Base-by-base conservation (phyloP, 495 filamentous ascomycete genomes). In the Penicillium daleae region DNA sequence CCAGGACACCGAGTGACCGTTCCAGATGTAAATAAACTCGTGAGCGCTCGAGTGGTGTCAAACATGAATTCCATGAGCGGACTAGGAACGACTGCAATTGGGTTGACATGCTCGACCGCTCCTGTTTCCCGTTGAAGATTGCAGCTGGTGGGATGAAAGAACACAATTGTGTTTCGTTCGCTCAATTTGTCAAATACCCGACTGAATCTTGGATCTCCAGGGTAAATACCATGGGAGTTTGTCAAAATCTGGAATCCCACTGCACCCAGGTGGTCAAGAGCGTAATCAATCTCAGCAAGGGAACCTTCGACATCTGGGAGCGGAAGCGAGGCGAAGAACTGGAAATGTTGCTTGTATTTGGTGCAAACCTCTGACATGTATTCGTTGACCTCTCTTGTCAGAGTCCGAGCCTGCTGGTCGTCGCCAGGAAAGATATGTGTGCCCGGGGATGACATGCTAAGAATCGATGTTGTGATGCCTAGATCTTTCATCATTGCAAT, bases 1-100 rank as follows among this genome's bases (percentile, higher is more conserved):
- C 80, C 67, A 9, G 78, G 74, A 64, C 73, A 81, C 0, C 75
- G 69, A 0, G 62, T 60, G 0, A 83, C 67, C 0, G 82, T 82
- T 4, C 83, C 83, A 31, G 73, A 77, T 4, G 79, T 60, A 59
- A 86, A 75, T 9, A 87, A 71, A 60, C 85, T 81, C 44, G 75
- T 72, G 0, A 86, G 66, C 1, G 75, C 71, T 17, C 83, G 73
- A 2, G 78, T 79, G 2, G 79, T 82, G 52, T 87, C 85, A 63
- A 87, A 85, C 35, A 86, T 73, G 67, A 84, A 87, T 63, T 87
- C 85, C 49, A 85, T 74, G 42, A 85, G 72, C 0, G 85, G 85
- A 19, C 71, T 71, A 0, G 81, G 74, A 42, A 82, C 78, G 10
- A 74, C 67, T 6, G 67, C 63, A 22, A 74, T 67, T 2, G 74